These are phyloP conservation scores for Climacium dendroides DNA, from an alignment of 225 moss, liverwort and hornwort species.

Conservation along the genomic window DNA sequence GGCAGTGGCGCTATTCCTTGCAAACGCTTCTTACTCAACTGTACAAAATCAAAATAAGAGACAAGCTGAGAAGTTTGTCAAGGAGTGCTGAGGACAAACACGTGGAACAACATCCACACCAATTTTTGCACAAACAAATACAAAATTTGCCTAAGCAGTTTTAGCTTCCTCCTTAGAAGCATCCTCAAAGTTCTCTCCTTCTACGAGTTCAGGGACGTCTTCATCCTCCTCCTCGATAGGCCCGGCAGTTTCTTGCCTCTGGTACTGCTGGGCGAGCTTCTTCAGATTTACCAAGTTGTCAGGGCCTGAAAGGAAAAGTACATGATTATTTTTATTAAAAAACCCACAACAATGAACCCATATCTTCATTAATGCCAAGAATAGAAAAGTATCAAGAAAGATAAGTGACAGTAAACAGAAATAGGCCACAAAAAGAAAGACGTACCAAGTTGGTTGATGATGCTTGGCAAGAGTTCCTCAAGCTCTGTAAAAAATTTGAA, in stretches of 20 bases:
- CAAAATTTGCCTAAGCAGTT: slow-evolving; percentile 23
- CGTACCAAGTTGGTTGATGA: slow-evolving; percentile 53
- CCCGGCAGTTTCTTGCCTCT: slow-evolving; percentile 37
- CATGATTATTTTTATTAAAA: neutral
- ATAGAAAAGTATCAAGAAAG: neutral
- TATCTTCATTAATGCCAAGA: neutral
- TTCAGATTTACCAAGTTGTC: slow-evolving; percentile 46
- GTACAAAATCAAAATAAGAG: slow-evolving; percentile 1
- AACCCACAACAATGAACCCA: neutral
- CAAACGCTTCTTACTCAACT: slow-evolving; percentile 8
- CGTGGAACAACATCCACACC: neutral
- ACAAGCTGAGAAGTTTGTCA: slow-evolving; percentile 17
- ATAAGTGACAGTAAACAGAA: neutral
- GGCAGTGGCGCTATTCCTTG: neutral
- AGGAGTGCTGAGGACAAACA: neutral
- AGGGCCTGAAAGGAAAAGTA: slow-evolving; percentile 10
- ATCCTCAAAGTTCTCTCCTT: slow-evolving; percentile 51
- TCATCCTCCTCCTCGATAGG: slow-evolving; percentile 38
- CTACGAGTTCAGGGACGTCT: slow-evolving; percentile 45
- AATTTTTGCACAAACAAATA: slow-evolving; percentile 11
- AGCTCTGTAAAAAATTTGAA: slow-evolving; percentile 14
- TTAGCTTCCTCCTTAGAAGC: slow-evolving; percentile 41
- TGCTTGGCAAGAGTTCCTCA: slow-evolving; percentile 44
- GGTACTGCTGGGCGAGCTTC: slow-evolving; percentile 50
- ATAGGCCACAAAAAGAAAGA: neutral